Evolutionary conservation across 2,329 filamentous ascomycete genomes (phyloP).

Genomic region (Colletotrichum sp.): DNA sequence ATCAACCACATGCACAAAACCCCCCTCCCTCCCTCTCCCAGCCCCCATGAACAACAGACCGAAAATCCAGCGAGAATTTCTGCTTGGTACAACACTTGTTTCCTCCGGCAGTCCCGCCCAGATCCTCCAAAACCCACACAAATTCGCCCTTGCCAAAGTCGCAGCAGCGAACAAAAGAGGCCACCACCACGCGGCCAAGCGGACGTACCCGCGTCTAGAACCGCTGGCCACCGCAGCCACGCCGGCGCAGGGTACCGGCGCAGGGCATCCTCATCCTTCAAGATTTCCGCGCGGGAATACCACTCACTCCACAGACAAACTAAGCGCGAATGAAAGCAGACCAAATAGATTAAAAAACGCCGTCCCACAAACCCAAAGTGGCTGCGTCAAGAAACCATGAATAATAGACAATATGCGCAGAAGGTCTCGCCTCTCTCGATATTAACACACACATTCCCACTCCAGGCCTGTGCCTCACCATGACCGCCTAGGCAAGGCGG

Average conservation of each 20-base stretch:
- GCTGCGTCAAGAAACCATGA: neutral
- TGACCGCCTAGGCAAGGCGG: neutral
- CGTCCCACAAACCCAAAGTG: neutral
- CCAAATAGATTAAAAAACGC: neutral
- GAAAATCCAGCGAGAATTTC: neutral
- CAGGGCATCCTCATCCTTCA: neutral
- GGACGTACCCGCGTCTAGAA: neutral
- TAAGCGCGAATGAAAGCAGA: neutral
- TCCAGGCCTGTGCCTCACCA: neutral
- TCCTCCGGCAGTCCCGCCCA: neutral
- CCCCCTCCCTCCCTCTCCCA: neutral
- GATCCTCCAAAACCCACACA: neutral
- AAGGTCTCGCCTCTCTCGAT: neutral
- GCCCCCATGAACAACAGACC: neutral
- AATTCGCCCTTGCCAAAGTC: neutral
- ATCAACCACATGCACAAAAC: neutral
- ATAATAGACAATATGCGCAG: neutral
- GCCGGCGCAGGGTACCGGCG: neutral
- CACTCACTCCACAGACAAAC: neutral
- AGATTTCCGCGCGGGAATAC: neutral
- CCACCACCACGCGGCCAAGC: neutral
- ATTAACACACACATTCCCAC: neutral
- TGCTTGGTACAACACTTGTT: neutral
- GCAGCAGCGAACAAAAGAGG: neutral
- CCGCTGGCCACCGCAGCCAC: neutral